Evolutionary conservation across 2,329 filamentous ascomycete species (phyloP), one percentile per base, ranked within the genome.

Genomic region (Seiridium cupressi): DNA sequence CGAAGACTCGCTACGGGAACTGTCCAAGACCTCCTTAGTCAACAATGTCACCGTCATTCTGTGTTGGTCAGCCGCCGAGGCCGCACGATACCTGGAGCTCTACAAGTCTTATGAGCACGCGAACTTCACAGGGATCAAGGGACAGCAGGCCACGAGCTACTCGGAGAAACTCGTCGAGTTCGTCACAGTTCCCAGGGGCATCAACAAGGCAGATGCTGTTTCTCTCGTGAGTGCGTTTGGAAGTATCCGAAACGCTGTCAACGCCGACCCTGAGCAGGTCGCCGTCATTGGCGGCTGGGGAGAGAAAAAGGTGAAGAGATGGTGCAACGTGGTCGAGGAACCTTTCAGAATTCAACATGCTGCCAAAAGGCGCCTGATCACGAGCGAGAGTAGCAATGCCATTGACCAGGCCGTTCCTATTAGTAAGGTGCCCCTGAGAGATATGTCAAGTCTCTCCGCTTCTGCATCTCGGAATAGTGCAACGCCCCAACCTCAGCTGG

Each of bases 101-200:
- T 98, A 94, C 82, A 99, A 99, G 75, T 91, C 89, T 1, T 96
- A 93, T 69, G 95, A 99, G 76, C 88, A 96, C 72, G 91, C 93
- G 40, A 80, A 75, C 64, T 90, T 93, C 34, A 87, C 87, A 0
- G 90, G 90, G 38, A 98, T 99, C 74, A 89, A 89, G 61, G 92
- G 93, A 9, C 89, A 92, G 66, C 93, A 96, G 74, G 87, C 91
- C 1, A 89, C 89, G 26, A 88, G 87, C 57, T 98, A 97, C 70
- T 86, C 90, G 5, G 93, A 97, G 68, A 90, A 89, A 61, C 82
- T 99, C 61, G 89, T 95, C 7, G 94, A 97, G 66, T 97, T 99
- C 70, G 89, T 97, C 56, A 99, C 95, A 0, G 89, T 92, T 2
- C 94, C 95, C 3, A 82, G 93, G 60, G 91, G 89, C 63, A 87